Evolutionary conservation across 139 green algal species (phyloP).

Genomic region (Yamagishiella unicocca): DNA sequence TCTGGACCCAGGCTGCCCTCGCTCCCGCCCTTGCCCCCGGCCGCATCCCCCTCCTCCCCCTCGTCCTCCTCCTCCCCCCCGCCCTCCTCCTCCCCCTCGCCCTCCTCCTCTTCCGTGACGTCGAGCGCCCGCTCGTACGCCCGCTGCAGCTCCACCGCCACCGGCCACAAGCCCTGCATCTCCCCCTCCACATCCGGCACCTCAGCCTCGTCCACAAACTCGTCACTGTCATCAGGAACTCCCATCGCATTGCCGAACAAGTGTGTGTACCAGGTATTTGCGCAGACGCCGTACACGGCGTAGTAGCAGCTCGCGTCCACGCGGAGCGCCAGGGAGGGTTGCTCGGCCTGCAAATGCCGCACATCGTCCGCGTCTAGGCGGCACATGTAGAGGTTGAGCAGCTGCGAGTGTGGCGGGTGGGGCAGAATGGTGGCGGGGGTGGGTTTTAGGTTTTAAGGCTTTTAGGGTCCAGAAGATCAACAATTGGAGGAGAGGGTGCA

Average conservation of each 20-base stretch:
- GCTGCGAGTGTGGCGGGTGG: not conserved
- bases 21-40: not conserved
- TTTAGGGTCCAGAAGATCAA: too few relatives aligned
- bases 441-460: too few relatives aligned
- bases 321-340: not conserved
- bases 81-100: not conserved
- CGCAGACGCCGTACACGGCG: not conserved
- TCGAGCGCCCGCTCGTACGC: conserved; percentile 20
- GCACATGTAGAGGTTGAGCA: conserved; percentile 20
- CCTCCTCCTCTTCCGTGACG: not conserved
- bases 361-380: not conserved
- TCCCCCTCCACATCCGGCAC: not conserved
- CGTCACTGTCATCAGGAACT: not conserved
- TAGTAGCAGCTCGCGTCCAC: conserved; percentile 26
- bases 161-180: not conserved
- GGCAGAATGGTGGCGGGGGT: not conserved
- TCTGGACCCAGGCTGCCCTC: not conserved
- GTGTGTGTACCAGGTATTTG: too few relatives aligned
- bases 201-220: conserved; percentile 38
- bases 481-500: too few relatives aligned
- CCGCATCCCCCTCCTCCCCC: not conserved
- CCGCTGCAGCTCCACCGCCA: not conserved
- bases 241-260: not conserved
- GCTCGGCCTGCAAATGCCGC: not conserved
- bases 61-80: not conserved